Evolutionary conservation across 2,329 filamentous ascomycete genomes (phyloP), one percentile per base, ranked within the genome.

Genomic region (Fusarium hostae): DNA sequence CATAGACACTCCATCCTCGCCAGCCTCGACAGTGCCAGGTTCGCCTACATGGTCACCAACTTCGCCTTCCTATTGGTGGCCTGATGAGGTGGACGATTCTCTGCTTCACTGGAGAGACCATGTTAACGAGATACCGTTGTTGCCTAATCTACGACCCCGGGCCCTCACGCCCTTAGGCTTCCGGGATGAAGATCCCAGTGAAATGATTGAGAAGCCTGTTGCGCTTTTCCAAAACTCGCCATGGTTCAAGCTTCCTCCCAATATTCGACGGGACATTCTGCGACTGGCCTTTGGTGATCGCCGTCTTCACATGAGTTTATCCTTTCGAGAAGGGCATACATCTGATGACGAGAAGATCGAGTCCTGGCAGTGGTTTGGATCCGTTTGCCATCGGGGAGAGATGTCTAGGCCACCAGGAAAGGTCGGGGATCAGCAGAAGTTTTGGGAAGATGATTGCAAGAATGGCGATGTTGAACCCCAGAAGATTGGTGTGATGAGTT

Each of bases 241-340:
- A 3, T 66, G 64, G 64, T 66, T 66, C 12, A 61, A n/a, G 0
- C 10, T 61, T 1, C 64, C 62, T 8, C 28, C 64, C 2, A 10
- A 41, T 5, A 16, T 66, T 1, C 26, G 64, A 5, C 24, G 32
- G 1, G 62, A 66, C 5, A 66, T 66, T 3, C 7, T 66, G 3
- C 15, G 41, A 10, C 22, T 60, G 9, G 54, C 54, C 1, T 61
- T 66, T n/a, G 54, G 62, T 16, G 40, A 28, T n/a, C 34, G 40
- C 2, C 28, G 47, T 8, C 18, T 66, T 3, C 64, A 66, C 4
- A 55, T 56, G 52, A 18, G 11, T 9, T 28, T 66, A 9, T 28
- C n/a, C 1, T 59, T 34, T 24, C 11, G 6, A n/a, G 11, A 15
- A 3, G 9, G 22, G 1, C 1, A 34, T 5, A 22, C 16, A 9